Conservation (phyloP, 1,139 yeast species). For the Zygotorulaspora mrakii region DNA sequence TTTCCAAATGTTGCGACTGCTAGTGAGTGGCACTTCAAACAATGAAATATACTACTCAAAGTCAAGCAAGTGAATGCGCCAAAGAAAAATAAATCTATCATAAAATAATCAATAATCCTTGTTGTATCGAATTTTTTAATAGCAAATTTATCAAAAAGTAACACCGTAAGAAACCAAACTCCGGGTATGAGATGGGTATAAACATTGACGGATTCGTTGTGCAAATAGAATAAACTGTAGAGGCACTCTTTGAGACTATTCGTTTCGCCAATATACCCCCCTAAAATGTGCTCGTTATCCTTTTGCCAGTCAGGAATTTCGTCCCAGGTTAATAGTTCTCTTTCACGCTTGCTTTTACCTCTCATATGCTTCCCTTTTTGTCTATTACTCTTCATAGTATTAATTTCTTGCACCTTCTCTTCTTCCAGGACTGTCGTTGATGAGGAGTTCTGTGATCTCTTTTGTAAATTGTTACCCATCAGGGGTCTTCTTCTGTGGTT, state of each 20-base stretch:
- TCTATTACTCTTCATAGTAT: constrained; percentile 3
- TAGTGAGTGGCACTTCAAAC: constrained; percentile 71
- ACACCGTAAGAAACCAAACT: constrained; percentile 37
- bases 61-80: constrained; percentile 61
- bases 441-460: constrained; percentile 1
- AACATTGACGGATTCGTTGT: constrained; percentile 81
- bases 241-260: constrained; percentile 50
- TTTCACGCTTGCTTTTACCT: too few relatives aligned
- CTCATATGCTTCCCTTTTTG: constrained; percentile 13
- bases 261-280: constrained; percentile 76
- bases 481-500: background rate
- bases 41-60: constrained; percentile 74
- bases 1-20: constrained; percentile 62
- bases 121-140: constrained; percentile 46
- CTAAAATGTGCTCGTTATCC: constrained; percentile 72
- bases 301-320: constrained; percentile 79
- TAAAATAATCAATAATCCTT: constrained; percentile 42
- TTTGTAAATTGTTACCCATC: constrained; percentile 1
- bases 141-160: constrained; percentile 30
- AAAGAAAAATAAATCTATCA: constrained; percentile 44
- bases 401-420: too few relatives aligned
- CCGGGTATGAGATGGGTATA: constrained; percentile 79
- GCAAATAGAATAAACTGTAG: constrained; percentile 60
- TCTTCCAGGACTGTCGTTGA: constrained; percentile 1
- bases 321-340: constrained; percentile 40